Evolutionary conservation across 2,329 filamentous ascomycete species (phyloP).

Genomic region (Cladophialophora exuberans): DNA sequence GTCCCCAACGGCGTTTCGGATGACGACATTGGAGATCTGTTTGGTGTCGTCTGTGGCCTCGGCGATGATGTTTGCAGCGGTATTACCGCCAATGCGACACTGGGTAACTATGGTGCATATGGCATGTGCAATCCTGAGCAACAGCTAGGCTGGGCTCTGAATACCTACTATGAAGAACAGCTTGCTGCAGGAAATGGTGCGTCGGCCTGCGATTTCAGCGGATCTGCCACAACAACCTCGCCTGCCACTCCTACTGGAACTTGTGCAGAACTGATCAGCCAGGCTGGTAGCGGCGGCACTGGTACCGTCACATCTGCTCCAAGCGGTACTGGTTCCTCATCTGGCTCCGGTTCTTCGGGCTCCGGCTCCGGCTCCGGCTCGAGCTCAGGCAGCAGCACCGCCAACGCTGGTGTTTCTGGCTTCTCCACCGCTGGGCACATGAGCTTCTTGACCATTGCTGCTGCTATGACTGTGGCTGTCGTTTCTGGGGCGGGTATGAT

Average conservation of each 20-base stretch:
- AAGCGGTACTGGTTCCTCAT: constrained; percentile 38
- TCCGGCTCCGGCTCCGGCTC: constrained; percentile 27
- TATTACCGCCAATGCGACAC: constrained; percentile 43
- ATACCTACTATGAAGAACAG: constrained; percentile 50
- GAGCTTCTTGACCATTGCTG: constrained; percentile 46
- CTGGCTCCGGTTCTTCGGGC: too few relatives aligned
- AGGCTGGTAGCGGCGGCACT: constrained; percentile 46
- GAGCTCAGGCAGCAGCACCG: constrained; percentile 35
- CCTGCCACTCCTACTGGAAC: constrained; percentile 40
- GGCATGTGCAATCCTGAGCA: constrained; percentile 49
- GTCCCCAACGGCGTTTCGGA: constrained; percentile 61
- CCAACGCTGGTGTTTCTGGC: constrained; percentile 19
- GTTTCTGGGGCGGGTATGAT: constrained; percentile 52
- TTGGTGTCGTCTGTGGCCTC: constrained; percentile 55
- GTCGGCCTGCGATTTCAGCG: constrained; percentile 47
- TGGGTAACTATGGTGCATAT: constrained; percentile 50
- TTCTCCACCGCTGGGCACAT: constrained; percentile 34
- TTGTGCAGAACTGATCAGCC: constrained; percentile 43
- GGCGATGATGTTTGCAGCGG: constrained; percentile 42
- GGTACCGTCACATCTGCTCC: constrained; percentile 45
- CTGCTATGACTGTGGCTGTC: constrained; percentile 48
- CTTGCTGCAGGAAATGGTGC: constrained; percentile 37
- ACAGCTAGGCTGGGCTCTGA: constrained; percentile 48
- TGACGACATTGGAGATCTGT: constrained; percentile 68
- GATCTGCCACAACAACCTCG: constrained; percentile 44